A percentile compares a stretch with the other conserved stretches of the same genome.
phyloP scores from a whole-genome alignment of 2,329 filamentous ascomycete species.

The Fusarium setosum region DNA sequence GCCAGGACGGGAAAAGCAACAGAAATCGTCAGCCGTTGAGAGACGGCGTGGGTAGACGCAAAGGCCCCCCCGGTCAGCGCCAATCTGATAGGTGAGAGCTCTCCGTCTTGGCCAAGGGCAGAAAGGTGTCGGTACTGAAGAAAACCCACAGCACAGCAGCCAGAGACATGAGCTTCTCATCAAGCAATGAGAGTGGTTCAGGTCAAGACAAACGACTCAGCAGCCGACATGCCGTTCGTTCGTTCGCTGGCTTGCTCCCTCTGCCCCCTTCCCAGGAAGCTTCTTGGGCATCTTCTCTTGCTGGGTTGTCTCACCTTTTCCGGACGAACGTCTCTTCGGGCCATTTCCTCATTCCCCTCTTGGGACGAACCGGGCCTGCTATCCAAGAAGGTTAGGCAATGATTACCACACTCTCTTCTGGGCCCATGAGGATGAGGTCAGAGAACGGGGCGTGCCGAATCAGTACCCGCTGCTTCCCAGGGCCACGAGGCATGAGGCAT shows the following conservation, averaged over 20 bases:
- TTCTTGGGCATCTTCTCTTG: constrained; percentile 21
- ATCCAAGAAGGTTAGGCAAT: constrained; percentile 24
- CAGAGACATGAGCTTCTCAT: constrained; percentile 28
- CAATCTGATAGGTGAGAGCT: constrained; percentile 36
- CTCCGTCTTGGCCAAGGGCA: constrained; percentile 7
- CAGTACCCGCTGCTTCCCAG: constrained; percentile 16
- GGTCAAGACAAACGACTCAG: constrained; percentile 21
- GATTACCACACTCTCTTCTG: constrained; percentile 12
- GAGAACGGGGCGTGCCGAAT: constrained; percentile 30
- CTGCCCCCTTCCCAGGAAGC: constrained; percentile 14
- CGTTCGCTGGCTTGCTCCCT: no score
- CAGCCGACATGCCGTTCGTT: constrained; percentile 10
- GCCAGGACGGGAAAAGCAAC: constrained; percentile 38
- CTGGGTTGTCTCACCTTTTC: constrained; percentile 9
- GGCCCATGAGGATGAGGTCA: constrained; percentile 34
- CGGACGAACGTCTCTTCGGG: constrained; percentile 4
- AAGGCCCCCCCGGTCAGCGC: constrained; percentile 19
- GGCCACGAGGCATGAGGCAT: constrained; percentile 27
- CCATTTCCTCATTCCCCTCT: constrained; percentile 14
- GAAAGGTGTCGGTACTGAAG: no score
- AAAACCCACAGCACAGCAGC: no score
- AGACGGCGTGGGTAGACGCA: constrained; percentile 25
- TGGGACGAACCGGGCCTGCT: constrained; percentile 9
- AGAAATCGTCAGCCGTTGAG: constrained; percentile 37
- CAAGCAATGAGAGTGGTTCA: constrained; percentile 25